A percentile compares a stretch with the other conserved stretches of the same genome.
Conservation (phyloP, 345 rosid genomes). For the Linum usitatissimum region DNA sequence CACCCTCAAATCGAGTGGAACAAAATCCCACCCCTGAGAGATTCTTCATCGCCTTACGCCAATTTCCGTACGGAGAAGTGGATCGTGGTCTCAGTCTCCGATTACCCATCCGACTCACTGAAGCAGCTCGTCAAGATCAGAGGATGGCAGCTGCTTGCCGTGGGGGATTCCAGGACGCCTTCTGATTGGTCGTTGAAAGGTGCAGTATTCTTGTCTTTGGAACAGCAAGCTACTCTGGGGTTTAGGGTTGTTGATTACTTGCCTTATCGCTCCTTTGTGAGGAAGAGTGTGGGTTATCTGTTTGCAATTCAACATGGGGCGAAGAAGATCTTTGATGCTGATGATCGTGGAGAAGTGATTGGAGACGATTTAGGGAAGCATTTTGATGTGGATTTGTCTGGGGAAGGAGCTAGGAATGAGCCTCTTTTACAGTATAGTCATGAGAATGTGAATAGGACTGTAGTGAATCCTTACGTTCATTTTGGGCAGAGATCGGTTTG, state of each 20-base stretch:
- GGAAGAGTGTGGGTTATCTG: constrained; percentile 84
- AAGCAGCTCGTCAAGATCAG: constrained; percentile 50
- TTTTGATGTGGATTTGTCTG: constrained; percentile 83
- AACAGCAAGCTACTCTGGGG: constrained; percentile 72
- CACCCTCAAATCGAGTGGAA: constrained; percentile 76
- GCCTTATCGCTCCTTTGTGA: constrained; percentile 83
- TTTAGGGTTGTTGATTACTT: constrained; percentile 60
- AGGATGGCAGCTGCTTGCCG: constrained; percentile 90
- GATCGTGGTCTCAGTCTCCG: constrained; percentile 75
- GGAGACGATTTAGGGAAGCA: constrained; percentile 72
- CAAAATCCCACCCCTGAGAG: constrained; percentile 37
- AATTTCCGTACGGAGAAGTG: constrained; percentile 74
- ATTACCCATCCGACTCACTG: constrained; percentile 61
- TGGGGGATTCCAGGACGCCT: constrained; percentile 81
- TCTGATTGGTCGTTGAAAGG: constrained; percentile 86
- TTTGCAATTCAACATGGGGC: constrained; percentile 97
- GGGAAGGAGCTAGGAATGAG: constrained; percentile 80
- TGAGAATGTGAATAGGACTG: constrained; percentile 60
- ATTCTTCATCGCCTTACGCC: constrained; percentile 51
- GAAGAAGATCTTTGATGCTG: constrained; percentile 82
- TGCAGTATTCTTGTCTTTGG: constrained; percentile 68
- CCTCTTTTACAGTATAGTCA: constrained; percentile 80
- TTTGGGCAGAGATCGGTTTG: constrained; percentile 96
- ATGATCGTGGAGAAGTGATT: constrained; percentile 86
- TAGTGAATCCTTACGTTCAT: constrained; percentile 86